Evolutionary conservation across 2,329 filamentous ascomycete genomes (phyloP).

Genomic region (Trichoderma semiorbis): DNA sequence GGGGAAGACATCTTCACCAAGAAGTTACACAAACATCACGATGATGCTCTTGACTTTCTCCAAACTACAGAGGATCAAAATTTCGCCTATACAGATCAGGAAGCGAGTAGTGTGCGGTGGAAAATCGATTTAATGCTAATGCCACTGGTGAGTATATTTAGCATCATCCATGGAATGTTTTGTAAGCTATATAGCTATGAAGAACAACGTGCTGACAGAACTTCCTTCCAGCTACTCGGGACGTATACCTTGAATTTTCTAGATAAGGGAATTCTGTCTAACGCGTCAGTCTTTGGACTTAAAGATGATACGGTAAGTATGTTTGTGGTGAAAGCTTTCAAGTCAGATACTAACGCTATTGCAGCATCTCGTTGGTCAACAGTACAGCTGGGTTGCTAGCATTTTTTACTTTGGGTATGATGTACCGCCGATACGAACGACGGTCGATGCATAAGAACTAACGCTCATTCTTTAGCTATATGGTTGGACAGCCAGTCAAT

Average conservation of each 20-base stretch:
- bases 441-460: neutral
- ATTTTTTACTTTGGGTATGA: neutral
- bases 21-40: neutral
- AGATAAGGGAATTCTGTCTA: neutral
- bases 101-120: constrained; percentile 16
- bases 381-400: neutral
- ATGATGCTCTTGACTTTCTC: neutral
- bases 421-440: neutral
- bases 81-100: constrained; percentile 8
- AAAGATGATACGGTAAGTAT: neutral
- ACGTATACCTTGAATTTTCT: neutral
- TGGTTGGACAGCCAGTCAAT: neutral
- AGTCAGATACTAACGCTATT: neutral
- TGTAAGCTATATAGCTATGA: neutral
- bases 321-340: neutral
- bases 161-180: neutral
- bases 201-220: neutral
- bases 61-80: neutral
- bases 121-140: constrained; percentile 17
- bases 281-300: neutral
- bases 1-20: neutral
- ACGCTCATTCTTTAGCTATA: neutral
- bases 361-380: neutral
- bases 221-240: neutral
- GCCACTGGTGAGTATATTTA: constrained; percentile 9